These are phyloP conservation scores for Botrytis aclada DNA, from an alignment of 2,329 filamentous ascomycete genomes.

Conservation along the genomic window DNA sequence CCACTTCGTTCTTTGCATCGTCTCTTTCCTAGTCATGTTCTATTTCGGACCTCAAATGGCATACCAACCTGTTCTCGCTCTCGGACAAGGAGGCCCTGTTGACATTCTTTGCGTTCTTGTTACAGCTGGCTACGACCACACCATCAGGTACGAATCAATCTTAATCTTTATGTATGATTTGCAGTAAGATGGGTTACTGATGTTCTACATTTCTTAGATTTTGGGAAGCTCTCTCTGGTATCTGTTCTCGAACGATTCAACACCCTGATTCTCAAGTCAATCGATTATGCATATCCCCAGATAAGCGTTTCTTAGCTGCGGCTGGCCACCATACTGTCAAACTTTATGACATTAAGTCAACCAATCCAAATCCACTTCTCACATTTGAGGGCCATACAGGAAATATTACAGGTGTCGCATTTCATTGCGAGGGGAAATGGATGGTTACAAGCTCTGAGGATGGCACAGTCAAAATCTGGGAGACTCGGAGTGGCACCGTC, in stretches of 20 bases:
- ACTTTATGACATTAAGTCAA: slow-evolving; percentile 97
- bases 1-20: neutral
- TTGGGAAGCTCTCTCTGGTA: slow-evolving; percentile 97
- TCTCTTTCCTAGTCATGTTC: neutral
- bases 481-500: slow-evolving; percentile 46
- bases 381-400: slow-evolving; percentile 94
- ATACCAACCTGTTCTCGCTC: neutral
- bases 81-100: slow-evolving; percentile 26
- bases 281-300: slow-evolving; percentile 94
- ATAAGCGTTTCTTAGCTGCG: slow-evolving; percentile 87
- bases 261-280: slow-evolving; percentile 98
- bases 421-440: slow-evolving; percentile 99
- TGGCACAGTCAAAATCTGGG: slow-evolving; percentile 50
- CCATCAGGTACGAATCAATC: slow-evolving; percentile 56
- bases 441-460: slow-evolving; percentile 99
- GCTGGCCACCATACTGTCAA: slow-evolving; percentile 82
- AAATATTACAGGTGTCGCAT: slow-evolving; percentile 94
- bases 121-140: slow-evolving; percentile 70
- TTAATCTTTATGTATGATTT: neutral
- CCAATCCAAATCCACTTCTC: slow-evolving; percentile 90
- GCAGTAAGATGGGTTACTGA: slow-evolving; percentile 21
- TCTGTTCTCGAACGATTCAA: slow-evolving; percentile 96
- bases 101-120: slow-evolving; percentile 27
- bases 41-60: slow-evolving; percentile 6
- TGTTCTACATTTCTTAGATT: slow-evolving; percentile 57